Evolutionary conservation across 2,329 filamentous ascomycete species (phyloP).

Genomic region (Scolecobasidium constrictum): DNA sequence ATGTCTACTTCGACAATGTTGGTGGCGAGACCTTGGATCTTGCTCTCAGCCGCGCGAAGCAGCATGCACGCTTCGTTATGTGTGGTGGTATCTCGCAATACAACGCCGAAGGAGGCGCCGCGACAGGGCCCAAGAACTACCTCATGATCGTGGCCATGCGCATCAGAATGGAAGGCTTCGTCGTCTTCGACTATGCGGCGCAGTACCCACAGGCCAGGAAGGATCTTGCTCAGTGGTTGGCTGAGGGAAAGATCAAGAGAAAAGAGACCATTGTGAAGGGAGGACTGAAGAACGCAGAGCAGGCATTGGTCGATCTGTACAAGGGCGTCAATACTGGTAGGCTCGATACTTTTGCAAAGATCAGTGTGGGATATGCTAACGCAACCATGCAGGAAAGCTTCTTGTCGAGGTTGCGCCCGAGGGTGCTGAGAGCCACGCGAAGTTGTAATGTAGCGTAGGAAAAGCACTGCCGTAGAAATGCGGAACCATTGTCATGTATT

Average conservation of each 20-base stretch:
- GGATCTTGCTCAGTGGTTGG: conserved; percentile 56
- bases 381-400: conserved; percentile 3
- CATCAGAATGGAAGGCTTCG: conserved; percentile 58
- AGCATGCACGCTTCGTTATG: conserved; percentile 55
- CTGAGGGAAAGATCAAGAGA: conserved; percentile 57
- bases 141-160: conserved; percentile 42
- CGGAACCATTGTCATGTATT: neutral
- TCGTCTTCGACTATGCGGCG: conserved; percentile 56
- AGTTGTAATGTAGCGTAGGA: too few species aligned
- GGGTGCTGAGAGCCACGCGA: too few species aligned
- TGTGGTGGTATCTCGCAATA: conserved; percentile 63
- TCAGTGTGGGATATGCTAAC: neutral
- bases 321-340: conserved; percentile 61
- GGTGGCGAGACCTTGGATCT: conserved; percentile 61
- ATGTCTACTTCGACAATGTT: conserved; percentile 67
- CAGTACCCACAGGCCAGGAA: conserved; percentile 47
- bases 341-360: conserved; percentile 14
- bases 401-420: conserved; percentile 10
- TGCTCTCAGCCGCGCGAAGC: conserved; percentile 52
- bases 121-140: conserved; percentile 47
- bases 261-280: conserved; percentile 61
- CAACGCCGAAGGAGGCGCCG: conserved; percentile 39
- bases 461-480: neutral
- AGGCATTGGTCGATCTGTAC: conserved; percentile 54
- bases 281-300: conserved; percentile 53